Base-by-base conservation (phyloP, 306 rosid species). In the Arachis hypogaea region DNA sequence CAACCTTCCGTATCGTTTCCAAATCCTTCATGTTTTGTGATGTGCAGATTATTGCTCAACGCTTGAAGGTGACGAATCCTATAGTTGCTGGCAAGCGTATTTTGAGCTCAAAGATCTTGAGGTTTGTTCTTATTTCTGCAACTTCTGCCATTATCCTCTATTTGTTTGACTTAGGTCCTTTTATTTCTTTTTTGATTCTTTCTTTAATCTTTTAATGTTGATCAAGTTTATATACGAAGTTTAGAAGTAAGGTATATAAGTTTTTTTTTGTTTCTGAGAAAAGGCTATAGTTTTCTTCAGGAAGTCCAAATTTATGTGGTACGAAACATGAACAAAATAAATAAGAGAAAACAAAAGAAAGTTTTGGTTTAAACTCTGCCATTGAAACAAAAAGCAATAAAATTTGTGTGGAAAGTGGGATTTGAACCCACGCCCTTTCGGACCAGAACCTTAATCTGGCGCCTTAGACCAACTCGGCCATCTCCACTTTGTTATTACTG, bases 11-110 rank as follows among this genome's bases (percentile, higher is more conserved):
- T 49, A 6, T 58, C 2, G 6, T 59, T 59, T 59, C 5, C 12
- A 46, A 46, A 46, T 46, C 11, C 11, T 46, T 46, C 51, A 11
- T 46, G 8, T 46, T 3, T 45, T 12, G 38, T 22, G 38, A 33
- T 64, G 2, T 61, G 30, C 82, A 89, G 98, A 93, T 72, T 93
- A 91, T 40, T 93, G 98, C 77, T 88, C 89, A 4, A 83, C 88
- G 55, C 82, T 93, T 51, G 97, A 91, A 81, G 98, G 98, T 74
- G 98, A 93, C 14, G 84, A 91, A 52, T 91, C 88, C 10, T 89
- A 89, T 71, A 79, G 91, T 64, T 93, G 98, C 80, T 93, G 98
- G 98, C 90, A 89, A 71, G 97, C 93, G 7, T 93, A 91, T 78
- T 89, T 89, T 74, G 97, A 91, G 77, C 91, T 93, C 44, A 88